phyloP scores from a whole-genome alignment of 176 grass and related monocot genomes.

The Dactylis glomerata region DNA sequence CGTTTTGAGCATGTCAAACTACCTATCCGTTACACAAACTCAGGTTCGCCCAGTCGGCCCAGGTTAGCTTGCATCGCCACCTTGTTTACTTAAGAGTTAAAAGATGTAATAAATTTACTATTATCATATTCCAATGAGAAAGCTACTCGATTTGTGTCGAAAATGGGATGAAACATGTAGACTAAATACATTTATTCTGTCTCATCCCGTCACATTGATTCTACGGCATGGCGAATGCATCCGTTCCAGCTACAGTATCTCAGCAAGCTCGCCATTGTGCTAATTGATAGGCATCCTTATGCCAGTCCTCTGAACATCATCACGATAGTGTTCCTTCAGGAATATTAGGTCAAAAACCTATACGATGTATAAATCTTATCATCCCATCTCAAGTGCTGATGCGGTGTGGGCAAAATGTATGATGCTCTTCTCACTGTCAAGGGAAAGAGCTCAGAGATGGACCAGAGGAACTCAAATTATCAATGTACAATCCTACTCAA shows the following conservation, averaged over 20 bases:
- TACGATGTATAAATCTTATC: neutral
- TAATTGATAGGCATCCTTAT: neutral
- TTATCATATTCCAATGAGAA: neutral
- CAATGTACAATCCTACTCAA: neutral
- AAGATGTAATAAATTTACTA: neutral
- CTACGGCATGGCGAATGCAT: neutral
- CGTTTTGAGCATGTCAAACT: neutral
- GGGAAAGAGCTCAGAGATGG: neutral
- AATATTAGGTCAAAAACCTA: slow-evolving; percentile 27
- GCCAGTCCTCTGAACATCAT: neutral
- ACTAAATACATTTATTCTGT: slow-evolving; percentile 9
- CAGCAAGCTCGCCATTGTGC: neutral
- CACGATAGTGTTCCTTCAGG: neutral
- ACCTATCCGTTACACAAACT: neutral
- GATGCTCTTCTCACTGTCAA: neutral
- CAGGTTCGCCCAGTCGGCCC: neutral
- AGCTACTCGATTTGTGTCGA: neutral
- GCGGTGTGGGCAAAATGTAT: neutral
- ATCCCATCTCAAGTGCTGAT: neutral
- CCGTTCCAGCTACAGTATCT: neutral
- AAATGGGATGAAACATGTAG: neutral
- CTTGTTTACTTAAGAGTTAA: neutral
- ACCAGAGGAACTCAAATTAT: neutral
- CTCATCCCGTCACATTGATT: slow-evolving; percentile 1
- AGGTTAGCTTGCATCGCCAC: neutral